phyloP scores from a whole-genome alignment of 1,284 basidiomycete species.

The Amylostereum areolatum region DNA sequence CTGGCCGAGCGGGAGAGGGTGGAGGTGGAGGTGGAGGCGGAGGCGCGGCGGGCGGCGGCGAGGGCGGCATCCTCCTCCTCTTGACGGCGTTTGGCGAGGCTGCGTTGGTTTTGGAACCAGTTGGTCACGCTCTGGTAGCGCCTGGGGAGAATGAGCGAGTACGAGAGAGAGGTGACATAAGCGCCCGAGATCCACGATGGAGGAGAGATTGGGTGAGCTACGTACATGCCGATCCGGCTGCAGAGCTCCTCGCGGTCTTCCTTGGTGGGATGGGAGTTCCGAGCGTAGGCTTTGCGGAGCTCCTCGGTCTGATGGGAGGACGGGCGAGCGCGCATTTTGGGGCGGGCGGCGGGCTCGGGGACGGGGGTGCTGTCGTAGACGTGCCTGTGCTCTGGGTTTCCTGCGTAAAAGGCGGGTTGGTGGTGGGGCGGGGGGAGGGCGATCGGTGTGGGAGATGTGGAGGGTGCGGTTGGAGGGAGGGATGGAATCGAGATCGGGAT shows the following conservation, averaged over 20 bases:
- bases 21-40: slow-evolving; percentile 6
- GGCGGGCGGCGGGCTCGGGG: slow-evolving; percentile 37
- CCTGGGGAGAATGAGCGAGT: slow-evolving; percentile 43
- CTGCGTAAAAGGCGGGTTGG: slow-evolving; percentile 37
- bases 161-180: slow-evolving; percentile 19
- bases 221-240: slow-evolving; percentile 67
- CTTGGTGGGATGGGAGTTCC: slow-evolving; percentile 57
- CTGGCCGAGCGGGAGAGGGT: slow-evolving; percentile 21
- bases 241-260: slow-evolving; percentile 62
- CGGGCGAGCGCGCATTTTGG: slow-evolving; percentile 56
- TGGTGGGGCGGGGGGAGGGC: slow-evolving; percentile 19
- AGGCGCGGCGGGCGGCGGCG: slow-evolving; percentile 10
- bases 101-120: slow-evolving; percentile 81
- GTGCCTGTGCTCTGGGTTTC: slow-evolving; percentile 40
- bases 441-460: slow-evolving; percentile 9
- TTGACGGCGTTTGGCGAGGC: slow-evolving; percentile 60
- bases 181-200: slow-evolving; percentile 5
- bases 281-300: slow-evolving; percentile 54
- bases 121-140: slow-evolving; percentile 72
- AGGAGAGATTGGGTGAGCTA: slow-evolving; percentile 13
- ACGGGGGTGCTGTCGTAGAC: slow-evolving; percentile 24
- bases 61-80: slow-evolving; percentile 35
- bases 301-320: slow-evolving; percentile 59
- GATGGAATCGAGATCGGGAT: slow-evolving; percentile 5
- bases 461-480: not conserved